Conservation (phyloP, 164 flowering plant genomes). For the Vitis rotundifolia region DNA sequence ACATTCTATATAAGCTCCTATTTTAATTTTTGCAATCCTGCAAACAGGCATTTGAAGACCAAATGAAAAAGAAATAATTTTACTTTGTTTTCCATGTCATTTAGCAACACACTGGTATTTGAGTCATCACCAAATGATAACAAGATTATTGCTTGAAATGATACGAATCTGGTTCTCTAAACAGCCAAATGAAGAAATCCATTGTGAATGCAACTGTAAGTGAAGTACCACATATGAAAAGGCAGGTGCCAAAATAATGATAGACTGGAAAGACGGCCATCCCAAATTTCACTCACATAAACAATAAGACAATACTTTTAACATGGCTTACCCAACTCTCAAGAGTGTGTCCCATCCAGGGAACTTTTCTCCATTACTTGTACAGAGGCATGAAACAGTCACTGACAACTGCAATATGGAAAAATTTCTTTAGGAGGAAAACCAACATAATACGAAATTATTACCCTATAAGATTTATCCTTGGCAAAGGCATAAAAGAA, state of each 20-base stretch:
- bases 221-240: too few relatives aligned
- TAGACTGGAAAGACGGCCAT: background rate
- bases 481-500: conserved; percentile 1
- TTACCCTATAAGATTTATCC: too few relatives aligned
- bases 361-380: conserved; percentile 69
- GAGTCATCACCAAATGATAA: too few relatives aligned
- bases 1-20: background rate
- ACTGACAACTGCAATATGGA: conserved; percentile 59
- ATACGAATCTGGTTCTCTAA: too few relatives aligned
- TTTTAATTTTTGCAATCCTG: background rate
- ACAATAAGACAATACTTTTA: background rate
- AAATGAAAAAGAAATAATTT: too few relatives aligned
- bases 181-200: too few relatives aligned
- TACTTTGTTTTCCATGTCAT: too few relatives aligned
- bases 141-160: too few relatives aligned
- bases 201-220: background rate
- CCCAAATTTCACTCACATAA: background rate
- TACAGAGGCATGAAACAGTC: conserved; percentile 60
- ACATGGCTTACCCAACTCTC: conserved; percentile 65
- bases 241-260: background rate
- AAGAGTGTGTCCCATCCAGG: conserved; percentile 86
- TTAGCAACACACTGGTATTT: too few relatives aligned
- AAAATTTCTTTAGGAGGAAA: background rate
- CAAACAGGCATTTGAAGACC: too few relatives aligned
- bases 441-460: background rate